Evolutionary conservation across 345 rosid species (phyloP), one percentile per base, ranked within the genome.

Genomic region (Melastoma malabathricum): DNA sequence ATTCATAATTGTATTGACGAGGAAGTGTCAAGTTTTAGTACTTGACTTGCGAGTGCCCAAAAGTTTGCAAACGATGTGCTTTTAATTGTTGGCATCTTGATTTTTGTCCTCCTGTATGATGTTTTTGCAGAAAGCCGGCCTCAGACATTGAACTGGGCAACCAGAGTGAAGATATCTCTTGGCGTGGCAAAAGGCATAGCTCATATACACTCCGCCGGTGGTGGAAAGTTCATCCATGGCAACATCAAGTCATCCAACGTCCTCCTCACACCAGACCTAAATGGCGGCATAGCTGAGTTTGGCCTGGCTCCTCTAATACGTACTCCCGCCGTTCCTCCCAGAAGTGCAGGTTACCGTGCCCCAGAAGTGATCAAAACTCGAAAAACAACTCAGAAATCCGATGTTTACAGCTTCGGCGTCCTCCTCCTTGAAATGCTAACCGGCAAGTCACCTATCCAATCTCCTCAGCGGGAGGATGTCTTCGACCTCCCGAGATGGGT

Each of bases 401-500:
- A 88, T 27, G 74, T 84, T 29, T 84, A 84, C 74, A 88, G 97
- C 62, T 84, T 82, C 6, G 97, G 97, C 20, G 97, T 88, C 54
- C 68, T 88, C 29, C 70, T 88, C 41, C 76, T 88, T 0, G 97
- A 88, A 64, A 81, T 78, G 86, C 73, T 88, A 55, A 88, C 97
- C 1, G 97, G 97, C 20, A 88, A 84, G 71, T 72, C 75, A n/a
- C 87, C 87, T 5, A 71, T 78, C 49, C 82, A 77, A 64, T 58
- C 81, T 29, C 59, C 75, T 0, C 78, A 86, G 38, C 73, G 70
- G 6, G 90, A 79, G 31, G 88, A 81, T 9, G 74, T 67, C 34
- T 76, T 82, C 38, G 97, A 88, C 59, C 78, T 88, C 29, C 97
- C 94, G 3, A 78, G 72, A 41, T 88, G 97, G 97, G 97, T 84